Conservation (phyloP, 768 basidiomycete genomes). For the Collybia sordida region DNA sequence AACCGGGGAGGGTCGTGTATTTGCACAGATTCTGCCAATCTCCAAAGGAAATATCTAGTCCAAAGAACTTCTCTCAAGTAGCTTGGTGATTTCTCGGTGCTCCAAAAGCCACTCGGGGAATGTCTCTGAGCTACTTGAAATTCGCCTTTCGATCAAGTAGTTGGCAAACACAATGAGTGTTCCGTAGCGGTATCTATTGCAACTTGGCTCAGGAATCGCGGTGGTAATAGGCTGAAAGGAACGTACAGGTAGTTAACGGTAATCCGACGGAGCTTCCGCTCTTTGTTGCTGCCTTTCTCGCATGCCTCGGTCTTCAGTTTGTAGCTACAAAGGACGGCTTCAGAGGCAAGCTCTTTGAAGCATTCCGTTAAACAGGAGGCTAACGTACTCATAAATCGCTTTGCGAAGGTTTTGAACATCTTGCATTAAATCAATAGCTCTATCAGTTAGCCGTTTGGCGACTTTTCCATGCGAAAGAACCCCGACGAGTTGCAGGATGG, state of each 20-base stretch:
- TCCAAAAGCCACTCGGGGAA: conserved; percentile 85
- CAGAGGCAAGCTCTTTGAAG: neutral
- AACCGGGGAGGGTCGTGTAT: too few species aligned
- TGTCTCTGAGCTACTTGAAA: conserved; percentile 36
- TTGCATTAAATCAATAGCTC: conserved; percentile 89
- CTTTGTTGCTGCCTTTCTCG: conserved; percentile 76
- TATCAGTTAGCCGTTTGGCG: conserved; percentile 88
- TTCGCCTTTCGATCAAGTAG: conserved; percentile 78
- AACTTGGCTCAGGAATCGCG: neutral
- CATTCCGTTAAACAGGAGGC: neutral
- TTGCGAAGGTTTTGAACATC: conserved; percentile 96
- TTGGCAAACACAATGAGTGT: conserved; percentile 93
- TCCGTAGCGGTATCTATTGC: conserved; percentile 77
- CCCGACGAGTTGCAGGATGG: conserved; percentile 90
- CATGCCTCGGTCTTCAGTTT: conserved; percentile 87
- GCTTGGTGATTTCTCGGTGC: conserved; percentile 80
- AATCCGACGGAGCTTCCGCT: conserved; percentile 68
- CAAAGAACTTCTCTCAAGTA: conserved; percentile 67
- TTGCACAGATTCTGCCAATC: too few species aligned
- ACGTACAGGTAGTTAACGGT: conserved; percentile 87
- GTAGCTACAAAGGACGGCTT: conserved; percentile 52
- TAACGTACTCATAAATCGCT: conserved; percentile 87
- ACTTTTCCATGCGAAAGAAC: conserved; percentile 90
- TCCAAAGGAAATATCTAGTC: conserved; percentile 32
- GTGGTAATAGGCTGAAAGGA: neutral